Percentiles rank a stretch among this genome's conserved stretches.
These are phyloP conservation scores for Rhizopogon vinicolor DNA, from an alignment of 768 basidiomycete genomes.

Conservation along the genomic window DNA sequence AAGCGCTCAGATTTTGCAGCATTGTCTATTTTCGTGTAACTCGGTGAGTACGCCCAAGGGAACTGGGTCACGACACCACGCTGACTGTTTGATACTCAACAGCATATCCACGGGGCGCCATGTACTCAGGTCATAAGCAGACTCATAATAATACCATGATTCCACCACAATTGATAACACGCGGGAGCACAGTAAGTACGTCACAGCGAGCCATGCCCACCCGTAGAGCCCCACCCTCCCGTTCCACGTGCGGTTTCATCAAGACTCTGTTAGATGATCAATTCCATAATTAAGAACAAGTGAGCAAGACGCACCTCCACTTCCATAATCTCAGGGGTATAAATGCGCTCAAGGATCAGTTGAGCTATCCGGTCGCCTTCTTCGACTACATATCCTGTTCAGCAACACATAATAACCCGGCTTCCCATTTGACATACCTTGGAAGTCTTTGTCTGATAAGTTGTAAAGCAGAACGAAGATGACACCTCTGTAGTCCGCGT, in stretches of 20 bases:
- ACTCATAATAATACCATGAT: not conserved
- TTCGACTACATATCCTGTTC: slow-evolving; percentile 51
- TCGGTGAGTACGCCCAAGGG: not conserved
- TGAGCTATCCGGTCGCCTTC: slow-evolving; percentile 97
- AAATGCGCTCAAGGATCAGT: slow-evolving; percentile 87
- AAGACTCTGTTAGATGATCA: slow-evolving; percentile 52
- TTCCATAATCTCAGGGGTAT: slow-evolving; percentile 80
- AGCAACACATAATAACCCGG: not conserved
- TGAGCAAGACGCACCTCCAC: slow-evolving; percentile 59
- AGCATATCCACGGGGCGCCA: not conserved
- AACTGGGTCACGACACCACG: not conserved
- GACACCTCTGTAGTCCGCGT: slow-evolving; percentile 92
- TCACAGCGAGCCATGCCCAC: slow-evolving; percentile 63
- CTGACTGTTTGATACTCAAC: not conserved
- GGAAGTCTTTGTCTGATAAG: slow-evolving; percentile 83
- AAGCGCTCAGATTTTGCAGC: not conserved
- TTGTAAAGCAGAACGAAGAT: slow-evolving; percentile 94
- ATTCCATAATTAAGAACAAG: not conserved
- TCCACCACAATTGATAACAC: not conserved
- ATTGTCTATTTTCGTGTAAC: not conserved
- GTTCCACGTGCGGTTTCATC: slow-evolving; percentile 81
- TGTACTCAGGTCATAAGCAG: too few species aligned
- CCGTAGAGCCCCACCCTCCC: slow-evolving; percentile 93
- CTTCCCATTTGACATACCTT: slow-evolving; percentile 42
- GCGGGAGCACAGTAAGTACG: slow-evolving; percentile 5